phyloP scores from a whole-genome alignment of 2,329 filamentous ascomycete genomes.

The Trematosphaeria pertusa region DNA sequence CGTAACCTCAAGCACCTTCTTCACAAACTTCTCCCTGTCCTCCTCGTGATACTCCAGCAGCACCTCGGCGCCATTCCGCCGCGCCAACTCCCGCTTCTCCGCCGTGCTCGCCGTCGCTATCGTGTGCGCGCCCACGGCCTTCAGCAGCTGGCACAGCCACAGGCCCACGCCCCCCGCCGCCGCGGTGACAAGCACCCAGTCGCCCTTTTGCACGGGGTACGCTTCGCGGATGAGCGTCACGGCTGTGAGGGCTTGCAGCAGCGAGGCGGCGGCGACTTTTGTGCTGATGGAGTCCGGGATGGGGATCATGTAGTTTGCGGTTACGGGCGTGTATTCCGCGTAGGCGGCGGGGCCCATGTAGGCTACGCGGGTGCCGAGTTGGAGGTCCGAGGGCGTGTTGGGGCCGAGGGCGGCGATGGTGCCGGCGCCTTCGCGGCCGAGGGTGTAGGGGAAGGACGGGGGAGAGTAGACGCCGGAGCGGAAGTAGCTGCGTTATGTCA shows the following conservation, averaged over 20 bases:
- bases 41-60: conserved; percentile 73
- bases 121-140: conserved; percentile 73
- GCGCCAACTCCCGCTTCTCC: conserved; percentile 76
- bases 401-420: conserved; percentile 68
- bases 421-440: conserved; percentile 81
- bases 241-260: conserved; percentile 86
- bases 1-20: conserved; percentile 72
- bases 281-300: conserved; percentile 69
- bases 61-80: conserved; percentile 72
- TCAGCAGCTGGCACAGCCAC: conserved; percentile 77
- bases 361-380: conserved; percentile 73
- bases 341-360: conserved; percentile 67
- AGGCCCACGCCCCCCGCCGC: conserved; percentile 79
- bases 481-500: conserved; percentile 75
- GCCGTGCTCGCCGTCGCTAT: conserved; percentile 80
- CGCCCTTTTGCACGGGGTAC: conserved; percentile 72
- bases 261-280: conserved; percentile 69
- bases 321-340: conserved; percentile 65
- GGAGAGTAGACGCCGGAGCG: conserved; percentile 80
- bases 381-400: conserved; percentile 60
- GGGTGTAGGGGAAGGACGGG: conserved; percentile 72
- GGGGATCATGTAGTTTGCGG: conserved; percentile 63
- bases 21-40: conserved; percentile 47
- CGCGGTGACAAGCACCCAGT: conserved; percentile 85
- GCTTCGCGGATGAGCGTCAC: conserved; percentile 80